Evolutionary conservation across 352 stramenopile genomes (phyloP), one percentile per base, ranked within the genome.

Genomic region (Peronosclerospora sorghi): DNA sequence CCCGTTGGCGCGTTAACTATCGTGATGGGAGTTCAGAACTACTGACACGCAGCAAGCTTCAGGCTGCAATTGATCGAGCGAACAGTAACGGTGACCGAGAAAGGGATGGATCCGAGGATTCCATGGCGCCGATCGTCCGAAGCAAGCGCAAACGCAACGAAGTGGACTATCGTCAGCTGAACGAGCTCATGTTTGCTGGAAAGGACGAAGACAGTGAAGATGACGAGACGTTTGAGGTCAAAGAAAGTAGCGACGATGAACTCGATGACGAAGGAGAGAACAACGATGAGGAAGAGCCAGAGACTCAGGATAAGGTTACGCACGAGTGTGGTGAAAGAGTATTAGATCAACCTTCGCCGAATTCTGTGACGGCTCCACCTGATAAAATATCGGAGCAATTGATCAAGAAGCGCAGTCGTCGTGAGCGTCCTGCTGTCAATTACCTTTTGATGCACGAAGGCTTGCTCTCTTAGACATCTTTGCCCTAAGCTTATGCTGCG

Each of bases 141-240:
- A 72, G 77, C 35, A 93, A 93, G 48, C 73, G 80, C 29, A 87
- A 88, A 61, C 73, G 80, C 13, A 83, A 60, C 12, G 57, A 66
- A 2, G 80, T 93, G 10, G 65, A 93, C 58, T 93, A 93, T 41
- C 75, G 67, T n/a, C 53, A 68, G 29, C 65, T 93, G 9, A 89
- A 93, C 44, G 69, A 78, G 38, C 36, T 79, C 20, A 68, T 93
- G 53, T 93, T 90, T 53, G 73, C 63, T 1, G 72, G 69, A 0
- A 66, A 81, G 42, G 77, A 84, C 24, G 69, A 68, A 20, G 54
- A 63, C 35, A 68, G 71, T 13, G 79, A 92, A 40, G 65, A 68
- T 0, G 52, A 63, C 38, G 62, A 77, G 26, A 66, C 57, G 1
- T 61, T 64, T 19, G 67, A 72, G 21, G 64, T 61, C 24, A 73